Conservation (phyloP, 1,284 basidiomycete genomes). For the Cystobasidium slooffiae region DNA sequence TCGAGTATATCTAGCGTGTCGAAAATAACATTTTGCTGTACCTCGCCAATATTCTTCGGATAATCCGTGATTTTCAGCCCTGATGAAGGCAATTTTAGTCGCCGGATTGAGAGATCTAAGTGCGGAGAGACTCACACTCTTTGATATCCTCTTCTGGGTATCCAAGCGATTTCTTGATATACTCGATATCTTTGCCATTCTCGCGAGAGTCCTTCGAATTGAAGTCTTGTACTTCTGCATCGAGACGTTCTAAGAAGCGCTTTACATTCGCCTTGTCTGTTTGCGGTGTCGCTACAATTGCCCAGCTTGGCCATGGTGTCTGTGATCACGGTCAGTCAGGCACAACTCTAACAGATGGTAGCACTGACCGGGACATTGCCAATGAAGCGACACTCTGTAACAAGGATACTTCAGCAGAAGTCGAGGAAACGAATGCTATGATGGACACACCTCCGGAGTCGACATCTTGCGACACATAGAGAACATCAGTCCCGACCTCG, state of each 20-base stretch:
- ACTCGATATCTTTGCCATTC: constrained; percentile 67
- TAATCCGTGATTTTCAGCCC: constrained; percentile 82
- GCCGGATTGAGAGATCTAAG: neutral
- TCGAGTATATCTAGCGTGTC: constrained; percentile 75
- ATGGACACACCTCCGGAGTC: constrained; percentile 32
- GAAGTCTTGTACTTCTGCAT: constrained; percentile 70
- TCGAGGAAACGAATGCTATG: too few relatives aligned
- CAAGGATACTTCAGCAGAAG: constrained; percentile 1
- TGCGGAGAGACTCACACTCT: constrained; percentile 57
- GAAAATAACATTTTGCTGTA: constrained; percentile 67
- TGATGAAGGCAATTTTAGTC: constrained; percentile 50
- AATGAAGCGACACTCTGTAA: constrained; percentile 64
- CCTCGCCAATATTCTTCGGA: constrained; percentile 67
- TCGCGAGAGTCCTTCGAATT: constrained; percentile 68
- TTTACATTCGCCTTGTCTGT: constrained; percentile 63
- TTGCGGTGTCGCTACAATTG: constrained; percentile 77
- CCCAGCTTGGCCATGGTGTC: constrained; percentile 97
- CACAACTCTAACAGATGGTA: neutral
- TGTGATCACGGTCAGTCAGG: neutral
- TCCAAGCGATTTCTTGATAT: constrained; percentile 75
- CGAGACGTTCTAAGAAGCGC: constrained; percentile 70
- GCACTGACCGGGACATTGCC: constrained; percentile 67
- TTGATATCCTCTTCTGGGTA: constrained; percentile 78
- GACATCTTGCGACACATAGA: constrained; percentile 9
- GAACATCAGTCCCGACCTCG: neutral